Percentiles rank a stretch among this genome's conserved stretches.
These are phyloP conservation scores for Pleurotus platypus DNA, from an alignment of 768 basidiomycete genomes.

Conservation along the genomic window DNA sequence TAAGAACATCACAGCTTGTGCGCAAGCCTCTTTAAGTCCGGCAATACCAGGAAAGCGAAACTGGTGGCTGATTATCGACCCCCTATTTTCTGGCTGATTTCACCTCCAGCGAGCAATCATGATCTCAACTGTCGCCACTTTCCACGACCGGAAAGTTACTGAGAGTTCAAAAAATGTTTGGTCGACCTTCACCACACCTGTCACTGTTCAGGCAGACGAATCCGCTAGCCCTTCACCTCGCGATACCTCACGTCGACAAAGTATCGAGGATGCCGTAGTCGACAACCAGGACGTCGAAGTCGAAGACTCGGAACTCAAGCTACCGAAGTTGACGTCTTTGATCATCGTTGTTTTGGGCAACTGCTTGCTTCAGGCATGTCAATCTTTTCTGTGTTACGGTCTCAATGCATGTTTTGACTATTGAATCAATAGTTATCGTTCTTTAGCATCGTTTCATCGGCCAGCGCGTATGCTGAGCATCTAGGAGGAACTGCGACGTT, in stretches of 20 bases:
- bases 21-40: too few relatives aligned
- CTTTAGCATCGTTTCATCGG: constrained; percentile 68
- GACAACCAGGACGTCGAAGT: not conserved
- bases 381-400: not conserved
- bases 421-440: constrained; percentile 47
- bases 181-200: not conserved
- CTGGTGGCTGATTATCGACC: too few relatives aligned
- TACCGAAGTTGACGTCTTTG: constrained; percentile 42
- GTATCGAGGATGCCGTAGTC: not conserved
- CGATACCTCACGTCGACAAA: too few relatives aligned
- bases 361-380: constrained; percentile 37
- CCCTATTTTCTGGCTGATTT: too few relatives aligned
- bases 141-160: not conserved
- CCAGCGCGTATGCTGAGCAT: constrained; percentile 56
- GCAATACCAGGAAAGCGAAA: too few relatives aligned
- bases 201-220: not conserved
- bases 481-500: constrained; percentile 70
- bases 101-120: not conserved
- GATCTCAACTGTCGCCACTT: constrained; percentile 5
- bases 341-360: constrained; percentile 39
- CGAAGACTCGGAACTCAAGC: constrained; percentile 32
- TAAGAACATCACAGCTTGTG: too few relatives aligned
- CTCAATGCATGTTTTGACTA: not conserved
- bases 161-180: not conserved
- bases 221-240: too few relatives aligned